Base-by-base conservation (phyloP, 2,329 filamentous ascomycete species). In the Plenodomus lindquistii region DNA sequence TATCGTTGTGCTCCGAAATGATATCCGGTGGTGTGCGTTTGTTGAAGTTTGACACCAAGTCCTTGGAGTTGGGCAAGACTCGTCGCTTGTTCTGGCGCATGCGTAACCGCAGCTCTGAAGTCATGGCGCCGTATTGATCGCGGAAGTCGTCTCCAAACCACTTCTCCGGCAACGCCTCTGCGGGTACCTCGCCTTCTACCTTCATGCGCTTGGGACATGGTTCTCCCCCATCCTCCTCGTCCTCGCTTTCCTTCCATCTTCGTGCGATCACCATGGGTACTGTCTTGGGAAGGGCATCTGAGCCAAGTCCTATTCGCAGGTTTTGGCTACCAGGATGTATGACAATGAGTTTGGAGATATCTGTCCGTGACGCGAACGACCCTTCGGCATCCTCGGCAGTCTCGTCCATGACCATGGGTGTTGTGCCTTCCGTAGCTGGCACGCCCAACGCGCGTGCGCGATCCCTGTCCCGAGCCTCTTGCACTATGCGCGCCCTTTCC, bases 271-370 rank as follows among this genome's bases (percentile, higher is more conserved):
- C 86, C 88, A 96, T 97, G 4, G 94, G 93, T 35, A 97, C 84
- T 1, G 91, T 95, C 75, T 94, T 96, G 6, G 94, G 94, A 4
- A 99, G 77, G 5, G 92, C 93, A 74, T 99, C 94, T 64, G 89
- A 96, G n/a, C 93, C 92, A 51, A 97, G 85, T 0, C 94, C 94
- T 62, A 99, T 92, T 40, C 94, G 85, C 54, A 99, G 76, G 58
- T 97, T 97, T 73, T 97, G 93, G 68, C 93, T 97, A 22, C 94
- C 94, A 2, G 93, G 86, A 69, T 99, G 94, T 62, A 99, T 90
- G 51, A 97, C 88, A 66, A 99, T 93, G 52, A 96, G 88, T 72
- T 93, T 96, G 9, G 91, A 93, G 5, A 91, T 88, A 58, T 90
- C 86, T 41, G 85, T 78, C 16, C 60, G 59, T 2, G 67, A 66